Conservation (phyloP, 257 asterid genomes). For the Parsonsia alboflavescens region DNA sequence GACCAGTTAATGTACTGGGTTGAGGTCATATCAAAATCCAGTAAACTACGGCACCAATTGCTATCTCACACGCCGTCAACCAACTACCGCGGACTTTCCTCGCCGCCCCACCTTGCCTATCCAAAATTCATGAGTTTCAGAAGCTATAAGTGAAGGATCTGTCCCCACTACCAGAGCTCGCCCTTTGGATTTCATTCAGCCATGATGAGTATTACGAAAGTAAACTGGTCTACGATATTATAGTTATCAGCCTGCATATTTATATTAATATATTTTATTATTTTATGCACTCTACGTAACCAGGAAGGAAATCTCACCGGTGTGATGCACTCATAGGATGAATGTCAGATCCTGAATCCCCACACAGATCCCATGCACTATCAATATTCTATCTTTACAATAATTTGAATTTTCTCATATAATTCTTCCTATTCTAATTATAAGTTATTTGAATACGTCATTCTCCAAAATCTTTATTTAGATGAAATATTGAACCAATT, state of each 20-base stretch:
- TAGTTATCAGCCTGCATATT: conserved; percentile 2
- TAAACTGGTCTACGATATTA: neutral
- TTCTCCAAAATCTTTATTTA: too few relatives aligned
- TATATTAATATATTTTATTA: too few relatives aligned
- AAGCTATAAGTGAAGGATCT: neutral
- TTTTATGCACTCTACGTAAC: neutral
- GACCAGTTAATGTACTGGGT: neutral
- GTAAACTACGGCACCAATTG: neutral
- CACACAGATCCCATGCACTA: neutral
- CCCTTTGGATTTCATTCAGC: neutral
- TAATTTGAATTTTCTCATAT: neutral
- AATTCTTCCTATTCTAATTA: too few relatives aligned
- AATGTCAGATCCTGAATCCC: neutral
- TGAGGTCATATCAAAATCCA: neutral
- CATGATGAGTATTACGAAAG: neutral
- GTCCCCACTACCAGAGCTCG: conserved; percentile 1
- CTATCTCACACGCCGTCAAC: neutral
- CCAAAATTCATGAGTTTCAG: too few relatives aligned
- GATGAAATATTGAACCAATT: too few relatives aligned
- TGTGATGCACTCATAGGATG: neutral
- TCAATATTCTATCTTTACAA: neutral
- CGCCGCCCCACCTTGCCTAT: neutral
- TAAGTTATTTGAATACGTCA: too few relatives aligned
- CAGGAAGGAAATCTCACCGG: conserved; percentile 2
- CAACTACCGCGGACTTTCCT: neutral